Percentiles rank a stretch among this genome's conserved stretches.
Conservation (phyloP, 495 filamentous ascomycete genomes). For the Diplogelasinospora grovesii region DNA sequence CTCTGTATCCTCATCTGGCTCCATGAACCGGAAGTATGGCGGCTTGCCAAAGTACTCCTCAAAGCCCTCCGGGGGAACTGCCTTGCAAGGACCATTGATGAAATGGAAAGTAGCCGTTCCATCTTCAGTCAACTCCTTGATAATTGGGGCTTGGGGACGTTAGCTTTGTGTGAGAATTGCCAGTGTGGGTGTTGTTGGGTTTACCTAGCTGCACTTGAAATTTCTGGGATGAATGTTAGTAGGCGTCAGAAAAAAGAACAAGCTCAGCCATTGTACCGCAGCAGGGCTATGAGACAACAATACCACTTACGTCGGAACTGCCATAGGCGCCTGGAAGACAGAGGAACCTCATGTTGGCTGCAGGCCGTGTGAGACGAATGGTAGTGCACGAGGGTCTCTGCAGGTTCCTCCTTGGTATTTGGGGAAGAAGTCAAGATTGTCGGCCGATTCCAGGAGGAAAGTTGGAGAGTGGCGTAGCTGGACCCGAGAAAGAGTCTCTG, state of each 20-base stretch:
- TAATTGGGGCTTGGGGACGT: slow-evolving; percentile 38
- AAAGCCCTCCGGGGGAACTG: slow-evolving; percentile 41
- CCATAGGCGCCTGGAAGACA: slow-evolving; percentile 44
- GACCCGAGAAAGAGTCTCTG: not conserved
- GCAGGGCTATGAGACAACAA: not conserved
- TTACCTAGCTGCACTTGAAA: slow-evolving; percentile 47
- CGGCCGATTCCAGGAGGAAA: slow-evolving; percentile 1
- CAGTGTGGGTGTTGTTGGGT: too few relatives aligned
- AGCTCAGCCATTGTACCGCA: too few relatives aligned
- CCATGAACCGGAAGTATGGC: slow-evolving; percentile 46
- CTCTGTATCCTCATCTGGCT: slow-evolving; percentile 34
- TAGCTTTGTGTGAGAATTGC: too few relatives aligned
- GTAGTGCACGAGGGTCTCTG: not conserved
- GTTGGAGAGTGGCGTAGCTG: slow-evolving; percentile 7
- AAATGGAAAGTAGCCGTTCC: slow-evolving; percentile 39
- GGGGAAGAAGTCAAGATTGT: not conserved
- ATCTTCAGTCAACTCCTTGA: slow-evolving; percentile 41
- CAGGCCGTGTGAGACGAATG: not conserved
- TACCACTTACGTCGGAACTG: slow-evolving; percentile 42
- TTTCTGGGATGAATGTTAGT: slow-evolving; percentile 35
- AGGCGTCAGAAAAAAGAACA: too few relatives aligned
- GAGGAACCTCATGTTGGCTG: slow-evolving; percentile 33
- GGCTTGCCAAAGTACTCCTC: slow-evolving; percentile 47
- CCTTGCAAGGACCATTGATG: slow-evolving; percentile 41
- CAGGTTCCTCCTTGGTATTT: slow-evolving; percentile 5